Evolutionary conservation across 768 basidiomycete species (phyloP), one percentile per base, ranked within the genome.

Genomic region (Austroboletus festivus): DNA sequence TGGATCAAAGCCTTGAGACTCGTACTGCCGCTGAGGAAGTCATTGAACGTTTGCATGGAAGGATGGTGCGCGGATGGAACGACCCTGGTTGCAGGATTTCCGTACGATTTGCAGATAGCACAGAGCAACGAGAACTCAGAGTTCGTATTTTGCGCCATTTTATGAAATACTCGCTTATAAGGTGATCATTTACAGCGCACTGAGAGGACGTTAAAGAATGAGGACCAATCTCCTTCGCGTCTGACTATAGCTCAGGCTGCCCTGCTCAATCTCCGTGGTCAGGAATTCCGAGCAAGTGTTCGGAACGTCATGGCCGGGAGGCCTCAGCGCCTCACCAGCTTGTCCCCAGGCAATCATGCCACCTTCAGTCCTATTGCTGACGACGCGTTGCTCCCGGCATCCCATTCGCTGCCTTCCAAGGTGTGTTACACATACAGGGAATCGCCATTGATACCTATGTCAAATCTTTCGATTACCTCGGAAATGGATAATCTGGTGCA

Each of bases 161-260:
- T 28, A 2, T 21, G 11, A 42, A 22, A 26, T 20, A 40, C 23
- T 50, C 35, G n/a, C 48, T 50, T n/a, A 51, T 22, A 28, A n/a
- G 16, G 41, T 46, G 33, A 24, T 11, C 35, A 37, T 38, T 44
- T 41, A 16, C 30, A 89, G 86, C 78, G 86, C 28, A 56, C 72
- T 11, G 87, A 89, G 65, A 79, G 86, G 18, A 54, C 73, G 12
- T 52, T 68, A 12, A 81, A 79, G 52, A 86, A 82, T 42, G 85
- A 74, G 4, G 87, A 85, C 19, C 71, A 73, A 35, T 80, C 83
- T 9, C 81, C 84, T 4, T 76, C 76, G 11, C 75, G 82, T 16
- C 67, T 90, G 23, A 86, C 86, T 6, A 88, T 90, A 54, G 87
- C 87, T 0, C 86, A 88, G 57, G 87, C 87, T 5, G 79, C 87